These are phyloP conservation scores for Salix exigua DNA, from an alignment of 345 rosid species.

Conservation along the genomic window DNA sequence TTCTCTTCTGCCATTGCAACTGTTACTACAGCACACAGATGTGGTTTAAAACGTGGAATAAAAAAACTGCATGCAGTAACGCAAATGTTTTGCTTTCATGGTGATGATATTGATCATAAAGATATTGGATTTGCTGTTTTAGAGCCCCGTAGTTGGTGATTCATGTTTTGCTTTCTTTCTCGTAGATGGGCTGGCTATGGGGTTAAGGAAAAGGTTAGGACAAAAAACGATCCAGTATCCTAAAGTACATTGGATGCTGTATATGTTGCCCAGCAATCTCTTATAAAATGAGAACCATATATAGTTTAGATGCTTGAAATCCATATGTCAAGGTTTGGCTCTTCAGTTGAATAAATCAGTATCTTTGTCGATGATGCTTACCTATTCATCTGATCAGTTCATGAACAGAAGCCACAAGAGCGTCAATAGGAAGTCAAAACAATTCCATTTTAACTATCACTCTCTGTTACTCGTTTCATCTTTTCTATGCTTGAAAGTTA, in stretches of 20 bases:
- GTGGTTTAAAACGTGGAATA: conserved; percentile 35
- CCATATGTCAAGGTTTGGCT: background rate
- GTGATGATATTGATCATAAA: too few relatives aligned
- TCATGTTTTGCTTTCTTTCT: background rate
- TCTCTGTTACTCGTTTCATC: background rate
- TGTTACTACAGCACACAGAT: conserved; percentile 32
- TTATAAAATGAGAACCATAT: background rate
- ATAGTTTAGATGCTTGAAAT: background rate
- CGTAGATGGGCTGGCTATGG: background rate
- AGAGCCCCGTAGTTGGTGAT: background rate
- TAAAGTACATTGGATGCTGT: background rate
- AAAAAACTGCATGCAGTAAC: background rate
- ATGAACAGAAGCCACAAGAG: too few relatives aligned
- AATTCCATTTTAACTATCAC: background rate
- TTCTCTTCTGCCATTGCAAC: conserved; percentile 7
- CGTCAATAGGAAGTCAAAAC: too few relatives aligned
- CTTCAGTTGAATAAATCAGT: background rate
- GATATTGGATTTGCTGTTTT: background rate
- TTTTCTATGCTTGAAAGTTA: conserved; percentile 34
- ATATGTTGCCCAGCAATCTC: background rate
- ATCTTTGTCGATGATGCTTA: background rate
- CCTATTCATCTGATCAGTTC: background rate
- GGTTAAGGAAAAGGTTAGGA: background rate
- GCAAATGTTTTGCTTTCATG: too few relatives aligned
- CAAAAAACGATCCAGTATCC: background rate